Evolutionary conservation across 768 basidiomycete genomes (phyloP).

Genomic region (Suillus plorans): DNA sequence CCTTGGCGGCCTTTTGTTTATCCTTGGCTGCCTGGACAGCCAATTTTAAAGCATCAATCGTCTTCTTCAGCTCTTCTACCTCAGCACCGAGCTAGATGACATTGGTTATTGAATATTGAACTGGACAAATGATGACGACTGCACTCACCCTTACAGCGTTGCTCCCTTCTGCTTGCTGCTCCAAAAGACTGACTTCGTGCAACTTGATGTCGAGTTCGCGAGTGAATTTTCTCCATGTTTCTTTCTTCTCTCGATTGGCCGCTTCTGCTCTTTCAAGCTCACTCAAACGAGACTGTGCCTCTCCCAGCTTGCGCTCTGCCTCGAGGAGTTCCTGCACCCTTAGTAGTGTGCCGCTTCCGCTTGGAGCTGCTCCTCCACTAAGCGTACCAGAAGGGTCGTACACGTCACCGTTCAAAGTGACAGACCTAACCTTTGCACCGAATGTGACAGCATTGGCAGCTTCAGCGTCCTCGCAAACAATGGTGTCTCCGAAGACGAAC

Average conservation of each 20-base stretch:
- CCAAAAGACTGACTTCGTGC: conserved; percentile 80
- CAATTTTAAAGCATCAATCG: conserved; percentile 55
- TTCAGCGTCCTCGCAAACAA: conserved; percentile 87
- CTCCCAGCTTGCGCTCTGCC: conserved; percentile 57
- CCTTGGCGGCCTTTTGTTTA: conserved; percentile 74
- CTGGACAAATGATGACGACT: background rate
- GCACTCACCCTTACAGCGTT: conserved; percentile 80
- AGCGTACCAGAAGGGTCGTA: conserved; percentile 96
- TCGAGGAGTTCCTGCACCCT: conserved; percentile 81
- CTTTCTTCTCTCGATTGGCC: conserved; percentile 49
- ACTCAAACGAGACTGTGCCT: conserved; percentile 47
- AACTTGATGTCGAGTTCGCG: conserved; percentile 85
- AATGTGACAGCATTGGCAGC: conserved; percentile 90
- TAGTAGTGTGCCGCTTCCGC: conserved; percentile 68
- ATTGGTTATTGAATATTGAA: background rate
- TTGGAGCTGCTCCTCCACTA: conserved; percentile 87
- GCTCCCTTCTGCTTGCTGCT: conserved; percentile 84
- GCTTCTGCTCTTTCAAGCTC: conserved; percentile 57
- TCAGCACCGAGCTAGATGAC: conserved; percentile 69
- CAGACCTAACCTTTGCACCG: conserved; percentile 66
- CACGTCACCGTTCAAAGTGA: conserved; percentile 92
- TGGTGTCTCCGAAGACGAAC: conserved; percentile 90
- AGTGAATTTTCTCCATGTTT: conserved; percentile 57
- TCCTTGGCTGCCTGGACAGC: conserved; percentile 66
- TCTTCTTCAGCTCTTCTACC: conserved; percentile 68